Evolutionary conservation across 2,329 filamentous ascomycete genomes (phyloP).

Genomic region (Aphanocladium album): DNA sequence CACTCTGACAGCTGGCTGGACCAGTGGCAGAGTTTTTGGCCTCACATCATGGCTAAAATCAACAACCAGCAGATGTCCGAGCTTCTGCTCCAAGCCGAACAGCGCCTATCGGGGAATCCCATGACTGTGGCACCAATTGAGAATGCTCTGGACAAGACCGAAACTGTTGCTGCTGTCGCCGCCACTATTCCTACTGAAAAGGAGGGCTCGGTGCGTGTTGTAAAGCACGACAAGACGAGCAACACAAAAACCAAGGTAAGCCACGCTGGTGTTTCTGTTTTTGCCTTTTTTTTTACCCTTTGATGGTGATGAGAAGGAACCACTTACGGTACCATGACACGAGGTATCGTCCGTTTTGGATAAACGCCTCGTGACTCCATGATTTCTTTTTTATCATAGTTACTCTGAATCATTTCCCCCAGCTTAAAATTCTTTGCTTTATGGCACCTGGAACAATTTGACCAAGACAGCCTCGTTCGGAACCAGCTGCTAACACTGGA

Average conservation of each 20-base stretch:
- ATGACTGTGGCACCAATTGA: background rate
- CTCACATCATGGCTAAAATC: conserved; percentile 23
- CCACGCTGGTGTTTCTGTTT: background rate
- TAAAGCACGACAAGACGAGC: conserved; percentile 1
- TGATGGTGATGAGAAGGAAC: conserved; percentile 36
- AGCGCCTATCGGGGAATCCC: conserved; percentile 23
- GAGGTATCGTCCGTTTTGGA: conserved; percentile 38
- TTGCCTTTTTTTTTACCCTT: background rate
- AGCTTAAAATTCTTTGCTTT: background rate
- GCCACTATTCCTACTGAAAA: conserved; percentile 11
- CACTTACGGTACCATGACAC: conserved; percentile 33
- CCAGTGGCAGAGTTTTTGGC: background rate
- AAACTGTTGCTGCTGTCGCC: conserved; percentile 16
- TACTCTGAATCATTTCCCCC: conserved; percentile 56
- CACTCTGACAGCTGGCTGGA: conserved; percentile 12
- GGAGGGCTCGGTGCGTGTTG: conserved; percentile 4
- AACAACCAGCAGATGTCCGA: conserved; percentile 26
- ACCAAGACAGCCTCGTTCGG: background rate
- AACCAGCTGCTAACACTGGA: background rate
- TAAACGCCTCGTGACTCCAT: conserved; percentile 53
- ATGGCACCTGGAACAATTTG: background rate
- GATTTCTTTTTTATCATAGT: conserved; percentile 59
- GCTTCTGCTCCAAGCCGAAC: conserved; percentile 28
- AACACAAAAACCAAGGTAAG: conserved; percentile 24
- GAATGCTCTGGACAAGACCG: background rate